Conservation (phyloP, 1,284 basidiomycete genomes). For the Leucoagaricus sp. region DNA sequence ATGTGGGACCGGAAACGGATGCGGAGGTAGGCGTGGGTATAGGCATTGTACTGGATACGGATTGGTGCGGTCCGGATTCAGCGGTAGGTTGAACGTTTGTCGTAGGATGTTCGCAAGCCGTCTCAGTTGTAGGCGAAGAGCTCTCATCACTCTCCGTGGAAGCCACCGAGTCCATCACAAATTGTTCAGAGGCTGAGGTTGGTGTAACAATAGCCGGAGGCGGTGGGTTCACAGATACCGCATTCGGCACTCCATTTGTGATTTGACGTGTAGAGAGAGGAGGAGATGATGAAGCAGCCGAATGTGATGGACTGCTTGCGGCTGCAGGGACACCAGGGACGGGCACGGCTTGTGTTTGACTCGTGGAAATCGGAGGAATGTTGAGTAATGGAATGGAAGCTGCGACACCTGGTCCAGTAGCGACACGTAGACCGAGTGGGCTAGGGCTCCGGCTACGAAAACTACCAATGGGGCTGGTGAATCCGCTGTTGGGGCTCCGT, state of each 20-base stretch:
- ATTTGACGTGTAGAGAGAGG: background rate
- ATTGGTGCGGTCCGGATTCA: constrained; percentile 15
- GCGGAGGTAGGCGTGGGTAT: background rate
- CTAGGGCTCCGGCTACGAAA: constrained; percentile 65
- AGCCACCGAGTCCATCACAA: background rate
- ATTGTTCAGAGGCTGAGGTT: constrained; percentile 40
- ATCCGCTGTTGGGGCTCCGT: constrained; percentile 45
- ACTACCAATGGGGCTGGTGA: constrained; percentile 66
- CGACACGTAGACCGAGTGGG: constrained; percentile 35
- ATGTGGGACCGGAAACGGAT: background rate
- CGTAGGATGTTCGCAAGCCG: constrained; percentile 24
- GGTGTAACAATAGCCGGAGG: constrained; percentile 40
- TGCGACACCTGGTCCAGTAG: constrained; percentile 4
- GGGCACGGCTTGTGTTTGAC: background rate
- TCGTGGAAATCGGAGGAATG: constrained; percentile 34
- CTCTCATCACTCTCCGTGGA: constrained; percentile 15
- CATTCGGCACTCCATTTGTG: constrained; percentile 6
- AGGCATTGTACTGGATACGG: constrained; percentile 17
- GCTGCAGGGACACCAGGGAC: too few relatives aligned
- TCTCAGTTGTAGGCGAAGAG: constrained; percentile 21
- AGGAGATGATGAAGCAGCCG: constrained; percentile 7
- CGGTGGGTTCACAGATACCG: constrained; percentile 16
- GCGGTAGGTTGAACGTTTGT: background rate
- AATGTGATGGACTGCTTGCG: constrained; percentile 10
- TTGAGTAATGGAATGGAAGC: constrained; percentile 38